Percentiles rank a stretch among this genome's conserved stretches.
Evolutionary conservation across 805 yeast species (phyloP).

Genomic region (Wickerhamomyces hampshirensis): DNA sequence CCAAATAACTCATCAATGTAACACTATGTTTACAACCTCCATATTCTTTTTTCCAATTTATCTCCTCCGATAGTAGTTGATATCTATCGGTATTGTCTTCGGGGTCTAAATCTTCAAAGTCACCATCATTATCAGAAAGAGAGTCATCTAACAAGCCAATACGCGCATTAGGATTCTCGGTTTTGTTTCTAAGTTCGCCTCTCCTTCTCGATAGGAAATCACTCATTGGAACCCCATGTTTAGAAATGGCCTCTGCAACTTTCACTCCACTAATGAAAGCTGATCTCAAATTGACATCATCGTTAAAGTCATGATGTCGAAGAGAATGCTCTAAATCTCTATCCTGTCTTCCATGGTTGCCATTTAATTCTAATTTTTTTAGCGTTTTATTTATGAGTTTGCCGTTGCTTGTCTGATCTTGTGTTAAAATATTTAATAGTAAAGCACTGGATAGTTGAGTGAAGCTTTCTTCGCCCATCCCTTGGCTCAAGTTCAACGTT

Average conservation of each 20-base stretch:
- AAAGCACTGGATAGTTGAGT: no score
- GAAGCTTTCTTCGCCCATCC: no score
- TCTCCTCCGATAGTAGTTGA: not conserved
- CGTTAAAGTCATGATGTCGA: conserved; percentile 12
- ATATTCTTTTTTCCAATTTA: conserved; percentile 1
- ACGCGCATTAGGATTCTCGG: no score
- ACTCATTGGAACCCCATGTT: not conserved
- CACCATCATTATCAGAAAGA: conserved; percentile 1
- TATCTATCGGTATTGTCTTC: conserved; percentile 1
- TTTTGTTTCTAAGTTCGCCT: no score
- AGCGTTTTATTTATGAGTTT: no score
- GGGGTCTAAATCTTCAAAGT: not conserved
- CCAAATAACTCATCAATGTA: not conserved
- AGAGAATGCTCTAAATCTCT: conserved; percentile 16
- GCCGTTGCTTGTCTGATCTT: no score
- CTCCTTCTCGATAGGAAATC: conserved; percentile 1
- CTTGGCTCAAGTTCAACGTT: conserved; percentile 12
- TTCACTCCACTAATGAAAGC: conserved; percentile 11
- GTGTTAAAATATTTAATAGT: no score
- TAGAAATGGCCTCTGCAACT: conserved; percentile 1
- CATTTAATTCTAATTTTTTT: no score
- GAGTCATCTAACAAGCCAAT: no score
- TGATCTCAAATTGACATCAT: conserved; percentile 9
- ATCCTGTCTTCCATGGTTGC: no score
- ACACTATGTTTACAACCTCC: no score